Conservation (phyloP, 2,329 filamentous ascomycete species). For the Aspergillus melleus region DNA sequence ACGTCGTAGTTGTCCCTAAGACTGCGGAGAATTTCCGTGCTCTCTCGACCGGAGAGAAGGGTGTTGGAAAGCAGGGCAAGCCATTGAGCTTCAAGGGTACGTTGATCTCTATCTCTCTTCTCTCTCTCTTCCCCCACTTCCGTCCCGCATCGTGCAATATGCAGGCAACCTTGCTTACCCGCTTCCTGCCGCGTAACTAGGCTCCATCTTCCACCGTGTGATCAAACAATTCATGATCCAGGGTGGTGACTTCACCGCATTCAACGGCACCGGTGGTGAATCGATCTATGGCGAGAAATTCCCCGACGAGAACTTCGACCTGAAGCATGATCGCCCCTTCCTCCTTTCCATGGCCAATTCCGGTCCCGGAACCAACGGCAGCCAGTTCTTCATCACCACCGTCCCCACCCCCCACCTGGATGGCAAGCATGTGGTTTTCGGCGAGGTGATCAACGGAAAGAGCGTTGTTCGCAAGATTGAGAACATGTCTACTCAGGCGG, state of each 20-base stretch:
- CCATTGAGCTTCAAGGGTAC: conserved; percentile 82
- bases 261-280: conserved; percentile 93
- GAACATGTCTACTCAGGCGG: conserved; percentile 72
- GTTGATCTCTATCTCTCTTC: conserved; percentile 7
- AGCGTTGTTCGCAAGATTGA: conserved; percentile 87
- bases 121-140: conserved; percentile 3
- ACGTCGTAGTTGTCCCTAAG: conserved; percentile 74
- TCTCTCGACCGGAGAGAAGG: conserved; percentile 94
- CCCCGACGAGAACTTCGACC: conserved; percentile 90
- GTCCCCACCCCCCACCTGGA: conserved; percentile 93
- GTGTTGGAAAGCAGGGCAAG: conserved; percentile 75
- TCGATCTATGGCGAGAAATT: conserved; percentile 98
- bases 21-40: conserved; percentile 95
- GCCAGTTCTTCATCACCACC: conserved; percentile 97
- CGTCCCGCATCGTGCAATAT: neutral
- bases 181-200: conserved; percentile 34
- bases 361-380: conserved; percentile 91
- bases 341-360: conserved; percentile 97
- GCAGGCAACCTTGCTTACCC: neutral
- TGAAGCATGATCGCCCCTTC: conserved; percentile 91
- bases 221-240: conserved; percentile 99
- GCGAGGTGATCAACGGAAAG: conserved; percentile 90
- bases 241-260: conserved; percentile 93
- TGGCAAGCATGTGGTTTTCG: conserved; percentile 96
- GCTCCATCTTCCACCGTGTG: conserved; percentile 88